These are phyloP conservation scores for Penicillium sp. DNA, from an alignment of 2,329 filamentous ascomycete species.

Conservation along the genomic window DNA sequence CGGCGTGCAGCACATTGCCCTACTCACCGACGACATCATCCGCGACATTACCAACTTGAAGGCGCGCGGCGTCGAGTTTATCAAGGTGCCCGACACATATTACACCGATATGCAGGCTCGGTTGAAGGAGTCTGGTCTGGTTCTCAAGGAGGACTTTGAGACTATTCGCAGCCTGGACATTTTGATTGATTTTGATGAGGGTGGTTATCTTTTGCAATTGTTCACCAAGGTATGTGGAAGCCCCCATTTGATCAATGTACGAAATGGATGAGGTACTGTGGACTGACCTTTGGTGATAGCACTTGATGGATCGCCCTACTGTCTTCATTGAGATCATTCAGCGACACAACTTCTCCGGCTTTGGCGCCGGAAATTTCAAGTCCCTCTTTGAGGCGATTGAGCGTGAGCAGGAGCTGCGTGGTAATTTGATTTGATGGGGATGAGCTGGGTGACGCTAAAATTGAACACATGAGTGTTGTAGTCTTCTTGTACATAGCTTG, in stretches of 20 bases:
- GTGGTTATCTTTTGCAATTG: constrained; percentile 75
- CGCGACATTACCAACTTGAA: constrained; percentile 73
- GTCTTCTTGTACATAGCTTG: neutral
- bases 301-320: constrained; percentile 89
- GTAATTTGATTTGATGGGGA: constrained; percentile 62
- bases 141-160: constrained; percentile 77
- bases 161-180: constrained; percentile 77
- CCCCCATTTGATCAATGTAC: no score
- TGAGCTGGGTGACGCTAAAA: neutral
- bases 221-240: constrained; percentile 64
- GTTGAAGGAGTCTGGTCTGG: constrained; percentile 63
- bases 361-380: constrained; percentile 95
- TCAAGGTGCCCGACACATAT: constrained; percentile 83
- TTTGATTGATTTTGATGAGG: constrained; percentile 92
- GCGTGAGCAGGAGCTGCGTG: constrained; percentile 81
- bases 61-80: constrained; percentile 90
- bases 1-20: constrained; percentile 91
- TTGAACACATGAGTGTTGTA: neutral
- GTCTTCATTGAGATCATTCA: constrained; percentile 98
- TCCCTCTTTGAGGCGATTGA: constrained; percentile 94
- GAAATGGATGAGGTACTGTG: neutral
- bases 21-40: constrained; percentile 80
- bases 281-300: constrained; percentile 46
- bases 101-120: constrained; percentile 76
- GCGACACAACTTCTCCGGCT: constrained; percentile 84